Evolutionary conservation across 2,329 filamentous ascomycete genomes (phyloP).

Genomic region (Drechslerella stenobrocha): DNA sequence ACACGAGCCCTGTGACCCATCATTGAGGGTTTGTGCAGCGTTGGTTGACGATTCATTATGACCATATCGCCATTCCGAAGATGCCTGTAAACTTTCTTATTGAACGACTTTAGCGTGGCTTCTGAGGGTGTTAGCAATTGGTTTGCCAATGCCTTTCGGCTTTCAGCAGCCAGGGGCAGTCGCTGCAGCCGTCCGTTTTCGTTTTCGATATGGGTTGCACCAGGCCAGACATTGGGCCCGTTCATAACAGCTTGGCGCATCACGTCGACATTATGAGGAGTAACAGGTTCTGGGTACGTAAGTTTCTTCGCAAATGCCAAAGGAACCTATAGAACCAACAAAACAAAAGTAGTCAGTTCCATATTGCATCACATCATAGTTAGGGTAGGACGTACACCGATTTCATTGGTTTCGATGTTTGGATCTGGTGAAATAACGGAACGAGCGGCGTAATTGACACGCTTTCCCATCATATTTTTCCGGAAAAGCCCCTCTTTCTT

Average conservation of each 20-base stretch:
- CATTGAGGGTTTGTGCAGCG: slow-evolving; percentile 96
- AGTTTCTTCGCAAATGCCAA: slow-evolving; percentile 96
- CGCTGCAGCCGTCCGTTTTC: slow-evolving; percentile 87
- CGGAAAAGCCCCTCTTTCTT: slow-evolving; percentile 98
- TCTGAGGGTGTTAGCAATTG: slow-evolving; percentile 76
- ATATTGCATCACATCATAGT: not conserved
- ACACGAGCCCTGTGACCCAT: slow-evolving; percentile 96
- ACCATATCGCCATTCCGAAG: slow-evolving; percentile 96
- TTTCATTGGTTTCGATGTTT: slow-evolving; percentile 98
- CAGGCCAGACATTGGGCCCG: slow-evolving; percentile 89
- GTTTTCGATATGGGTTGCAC: slow-evolving; percentile 90
- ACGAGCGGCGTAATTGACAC: slow-evolving; percentile 95
- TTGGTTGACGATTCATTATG: slow-evolving; percentile 97
- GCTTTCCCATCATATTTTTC: slow-evolving; percentile 99
- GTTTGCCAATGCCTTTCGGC: slow-evolving; percentile 80
- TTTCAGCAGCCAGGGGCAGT: slow-evolving; percentile 66
- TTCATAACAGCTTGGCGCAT: slow-evolving; percentile 96
- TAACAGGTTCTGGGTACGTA: slow-evolving; percentile 96
- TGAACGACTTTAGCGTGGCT: slow-evolving; percentile 72
- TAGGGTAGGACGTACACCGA: slow-evolving; percentile 68
- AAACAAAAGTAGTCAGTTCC: not conserved
- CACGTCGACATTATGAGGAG: slow-evolving; percentile 93
- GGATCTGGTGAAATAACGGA: slow-evolving; percentile 98
- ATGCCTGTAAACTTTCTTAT: slow-evolving; percentile 96
- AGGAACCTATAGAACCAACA: slow-evolving; percentile 58